phyloP scores from a whole-genome alignment of 2,329 filamentous ascomycete species.

The Beauveria bassiana region DNA sequence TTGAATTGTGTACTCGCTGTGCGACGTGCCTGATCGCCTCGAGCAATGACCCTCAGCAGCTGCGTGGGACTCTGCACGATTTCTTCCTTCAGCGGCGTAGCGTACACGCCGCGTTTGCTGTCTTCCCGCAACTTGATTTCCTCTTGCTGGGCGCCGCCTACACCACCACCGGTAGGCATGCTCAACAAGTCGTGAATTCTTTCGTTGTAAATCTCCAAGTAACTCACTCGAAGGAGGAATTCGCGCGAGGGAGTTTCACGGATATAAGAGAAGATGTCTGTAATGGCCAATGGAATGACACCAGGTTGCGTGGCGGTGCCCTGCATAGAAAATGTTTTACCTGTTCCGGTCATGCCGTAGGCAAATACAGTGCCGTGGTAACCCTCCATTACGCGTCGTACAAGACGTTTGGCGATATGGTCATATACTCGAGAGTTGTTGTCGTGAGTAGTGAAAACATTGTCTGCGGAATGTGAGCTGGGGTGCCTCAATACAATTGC shows the following conservation, averaged over 20 bases:
- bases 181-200: constrained; percentile 90
- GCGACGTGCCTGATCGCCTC: constrained; percentile 82
- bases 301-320: constrained; percentile 91
- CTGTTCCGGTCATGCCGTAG: constrained; percentile 97
- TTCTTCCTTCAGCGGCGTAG: constrained; percentile 91
- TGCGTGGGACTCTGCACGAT: constrained; percentile 98
- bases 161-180: constrained; percentile 53
- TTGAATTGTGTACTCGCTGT: constrained; percentile 97
- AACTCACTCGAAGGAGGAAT: constrained; percentile 91
- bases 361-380: constrained; percentile 98
- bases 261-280: constrained; percentile 98
- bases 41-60: constrained; percentile 84
- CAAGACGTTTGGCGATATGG: constrained; percentile 83
- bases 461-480: constrained; percentile 53
- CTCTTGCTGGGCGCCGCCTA: constrained; percentile 58
- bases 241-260: constrained; percentile 91
- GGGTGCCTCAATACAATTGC: background rate
- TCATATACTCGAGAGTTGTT: constrained; percentile 95
- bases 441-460: constrained; percentile 90
- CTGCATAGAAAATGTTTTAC: constrained; percentile 99
- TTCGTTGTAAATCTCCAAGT: constrained; percentile 98
- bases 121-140: constrained; percentile 98
- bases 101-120: constrained; percentile 92
- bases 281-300: constrained; percentile 94
- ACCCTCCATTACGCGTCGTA: constrained; percentile 96